Evolutionary conservation across 140 eudicot species (phyloP).

Genomic region (Cichorium intybus): DNA sequence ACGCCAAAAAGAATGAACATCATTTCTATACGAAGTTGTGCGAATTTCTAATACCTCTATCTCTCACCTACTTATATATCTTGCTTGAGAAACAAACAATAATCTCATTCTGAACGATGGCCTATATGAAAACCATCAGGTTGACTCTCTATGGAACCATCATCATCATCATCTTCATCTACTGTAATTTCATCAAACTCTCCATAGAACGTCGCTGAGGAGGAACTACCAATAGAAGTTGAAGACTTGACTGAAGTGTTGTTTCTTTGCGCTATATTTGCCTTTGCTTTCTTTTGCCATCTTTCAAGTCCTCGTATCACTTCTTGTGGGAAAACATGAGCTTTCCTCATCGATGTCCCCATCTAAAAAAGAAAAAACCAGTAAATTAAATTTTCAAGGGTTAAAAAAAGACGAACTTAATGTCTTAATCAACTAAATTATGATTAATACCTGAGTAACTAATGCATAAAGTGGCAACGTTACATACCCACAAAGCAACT

Average conservation of each 20-base stretch:
- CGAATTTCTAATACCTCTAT: too few species aligned
- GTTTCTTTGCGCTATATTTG: constrained; percentile 32
- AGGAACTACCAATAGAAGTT: constrained; percentile 29
- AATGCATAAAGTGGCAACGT: constrained; percentile 61
- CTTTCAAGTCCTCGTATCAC: constrained; percentile 39
- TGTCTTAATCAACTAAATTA: neutral
- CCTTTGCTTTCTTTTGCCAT: constrained; percentile 51
- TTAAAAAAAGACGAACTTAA: neutral
- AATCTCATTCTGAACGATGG: neutral
- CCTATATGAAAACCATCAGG: neutral
- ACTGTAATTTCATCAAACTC: constrained; percentile 6
- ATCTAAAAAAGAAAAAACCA: constrained; percentile 26
- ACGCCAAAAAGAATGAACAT: too few species aligned
- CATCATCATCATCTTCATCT: constrained; percentile 9
- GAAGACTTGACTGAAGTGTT: neutral
- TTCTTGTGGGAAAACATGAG: constrained; percentile 39
- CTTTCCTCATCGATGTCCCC: constrained; percentile 48
- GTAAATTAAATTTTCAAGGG: neutral
- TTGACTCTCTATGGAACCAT: neutral
- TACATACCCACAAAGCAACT: constrained; percentile 58
- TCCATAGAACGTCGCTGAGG: neutral
- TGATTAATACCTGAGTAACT: constrained; percentile 49
- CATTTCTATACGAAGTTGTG: too few species aligned
- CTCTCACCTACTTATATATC: too few species aligned
- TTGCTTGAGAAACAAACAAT: neutral